Evolutionary conservation across 441 rosid species (phyloP).

Genomic region (Adansonia grandidieri): DNA sequence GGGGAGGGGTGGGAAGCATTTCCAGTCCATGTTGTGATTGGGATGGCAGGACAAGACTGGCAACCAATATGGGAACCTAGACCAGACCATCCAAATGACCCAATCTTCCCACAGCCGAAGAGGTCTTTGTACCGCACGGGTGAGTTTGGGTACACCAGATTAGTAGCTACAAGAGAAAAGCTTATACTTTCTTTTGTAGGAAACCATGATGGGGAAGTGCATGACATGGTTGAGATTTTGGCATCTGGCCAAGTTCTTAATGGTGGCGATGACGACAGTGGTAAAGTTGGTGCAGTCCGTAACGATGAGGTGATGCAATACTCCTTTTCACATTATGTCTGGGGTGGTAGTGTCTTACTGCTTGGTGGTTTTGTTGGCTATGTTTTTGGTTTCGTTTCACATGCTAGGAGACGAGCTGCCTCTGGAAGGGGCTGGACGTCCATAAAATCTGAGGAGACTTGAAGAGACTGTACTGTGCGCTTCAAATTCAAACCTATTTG

Average conservation of each 20-base stretch:
- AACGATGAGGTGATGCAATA: constrained; percentile 33
- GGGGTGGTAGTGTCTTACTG: constrained; percentile 67
- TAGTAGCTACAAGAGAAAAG: constrained; percentile 79
- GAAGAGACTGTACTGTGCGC: constrained; percentile 25
- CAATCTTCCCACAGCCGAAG: constrained; percentile 75
- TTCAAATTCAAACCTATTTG: constrained; percentile 15
- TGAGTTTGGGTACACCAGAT: constrained; percentile 85
- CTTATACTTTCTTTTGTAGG: constrained; percentile 73
- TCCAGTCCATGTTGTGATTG: constrained; percentile 87
- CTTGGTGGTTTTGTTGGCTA: constrained; percentile 71
- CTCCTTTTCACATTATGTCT: constrained; percentile 49
- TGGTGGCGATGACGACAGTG: constrained; percentile 33
- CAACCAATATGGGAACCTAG: constrained; percentile 89
- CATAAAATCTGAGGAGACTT: constrained; percentile 58
- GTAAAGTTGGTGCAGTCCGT: constrained; percentile 24
- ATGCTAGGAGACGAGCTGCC: constrained; percentile 45
- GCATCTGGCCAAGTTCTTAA: constrained; percentile 69
- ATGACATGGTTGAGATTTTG: constrained; percentile 76
- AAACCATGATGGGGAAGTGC: constrained; percentile 86
- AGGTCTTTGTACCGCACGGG: constrained; percentile 80
- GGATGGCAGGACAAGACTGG: constrained; percentile 94
- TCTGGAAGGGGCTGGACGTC: constrained; percentile 55
- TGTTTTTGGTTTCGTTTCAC: constrained; percentile 62
- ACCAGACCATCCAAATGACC: constrained; percentile 61
- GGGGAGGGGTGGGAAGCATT: constrained; percentile 56